phyloP scores from a whole-genome alignment of 2,329 filamentous ascomycete species.

The Fusarium keratoplasticum region DNA sequence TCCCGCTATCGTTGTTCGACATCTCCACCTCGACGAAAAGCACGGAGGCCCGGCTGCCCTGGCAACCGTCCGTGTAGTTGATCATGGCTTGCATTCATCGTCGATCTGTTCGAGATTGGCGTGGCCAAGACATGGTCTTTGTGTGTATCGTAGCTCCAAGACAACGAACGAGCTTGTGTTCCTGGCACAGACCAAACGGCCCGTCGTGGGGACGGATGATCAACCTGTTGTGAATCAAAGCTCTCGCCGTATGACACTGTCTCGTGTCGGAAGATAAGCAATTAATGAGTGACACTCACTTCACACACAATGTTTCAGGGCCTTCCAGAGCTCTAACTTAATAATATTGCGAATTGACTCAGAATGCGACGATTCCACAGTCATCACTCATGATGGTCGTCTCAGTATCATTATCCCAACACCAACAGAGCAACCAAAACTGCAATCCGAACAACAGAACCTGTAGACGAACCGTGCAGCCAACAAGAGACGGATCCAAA shows the following conservation, averaged over 20 bases:
- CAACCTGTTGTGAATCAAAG: not conserved
- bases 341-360: slow-evolving; percentile 42
- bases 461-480: slow-evolving; percentile 19
- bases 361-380: slow-evolving; percentile 45
- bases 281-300: not conserved
- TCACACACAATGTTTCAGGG: not conserved
- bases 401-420: slow-evolving; percentile 49
- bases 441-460: slow-evolving; percentile 2
- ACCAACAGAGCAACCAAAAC: slow-evolving; percentile 32
- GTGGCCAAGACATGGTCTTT: slow-evolving; percentile 9
- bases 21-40: not conserved
- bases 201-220: slow-evolving; percentile 1
- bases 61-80: slow-evolving; percentile 18
- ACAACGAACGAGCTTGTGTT: slow-evolving; percentile 4
- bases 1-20: not conserved
- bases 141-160: slow-evolving; percentile 18
- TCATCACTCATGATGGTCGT: slow-evolving; percentile 49
- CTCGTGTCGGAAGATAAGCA: not conserved
- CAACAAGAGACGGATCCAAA: slow-evolving; percentile 20
- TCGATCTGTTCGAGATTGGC: slow-evolving; percentile 15
- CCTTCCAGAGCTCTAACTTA: slow-evolving; percentile 7
- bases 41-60: slow-evolving; percentile 15
- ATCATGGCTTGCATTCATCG: not conserved
- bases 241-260: slow-evolving; percentile 2
- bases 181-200: slow-evolving; percentile 4